Evolutionary conservation across 2,329 filamentous ascomycete species (phyloP).

Genomic region (Domatiomyces catenatus): DNA sequence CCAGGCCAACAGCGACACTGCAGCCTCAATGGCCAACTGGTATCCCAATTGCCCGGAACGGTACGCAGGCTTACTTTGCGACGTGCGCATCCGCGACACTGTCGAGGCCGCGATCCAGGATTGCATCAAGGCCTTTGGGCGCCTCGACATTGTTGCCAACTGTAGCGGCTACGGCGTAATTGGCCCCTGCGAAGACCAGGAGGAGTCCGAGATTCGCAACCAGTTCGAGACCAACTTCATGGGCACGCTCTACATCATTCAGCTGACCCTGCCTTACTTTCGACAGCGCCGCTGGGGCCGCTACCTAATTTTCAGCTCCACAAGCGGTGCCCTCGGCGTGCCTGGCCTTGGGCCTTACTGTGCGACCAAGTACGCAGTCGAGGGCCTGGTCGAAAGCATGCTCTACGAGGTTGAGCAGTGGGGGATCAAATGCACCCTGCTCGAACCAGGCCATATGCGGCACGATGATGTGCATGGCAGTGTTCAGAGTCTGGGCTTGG

Average conservation of each 20-base stretch:
- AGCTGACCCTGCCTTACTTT: constrained; percentile 76
- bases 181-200: constrained; percentile 89
- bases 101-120: constrained; percentile 56
- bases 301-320: constrained; percentile 90
- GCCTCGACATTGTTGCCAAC: constrained; percentile 79
- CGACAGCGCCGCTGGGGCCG: constrained; percentile 58
- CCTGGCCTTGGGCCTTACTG: constrained; percentile 89
- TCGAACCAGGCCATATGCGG: constrained; percentile 77
- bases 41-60: constrained; percentile 39
- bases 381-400: constrained; percentile 91
- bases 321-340: constrained; percentile 79
- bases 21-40: constrained; percentile 55
- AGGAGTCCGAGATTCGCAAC: constrained; percentile 83
- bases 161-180: constrained; percentile 94
- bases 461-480: constrained; percentile 48
- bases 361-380: constrained; percentile 92
- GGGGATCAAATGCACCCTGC: constrained; percentile 84
- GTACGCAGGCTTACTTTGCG: constrained; percentile 70
- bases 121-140: constrained; percentile 59
- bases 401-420: constrained; percentile 86
- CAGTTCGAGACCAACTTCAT: constrained; percentile 98
- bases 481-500: background rate
- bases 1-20: constrained; percentile 59
- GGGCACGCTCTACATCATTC: constrained; percentile 85
- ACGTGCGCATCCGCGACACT: constrained; percentile 68